Evolutionary conservation across 345 rosid genomes (phyloP).

Genomic region (Pseudoturritis turrita): DNA sequence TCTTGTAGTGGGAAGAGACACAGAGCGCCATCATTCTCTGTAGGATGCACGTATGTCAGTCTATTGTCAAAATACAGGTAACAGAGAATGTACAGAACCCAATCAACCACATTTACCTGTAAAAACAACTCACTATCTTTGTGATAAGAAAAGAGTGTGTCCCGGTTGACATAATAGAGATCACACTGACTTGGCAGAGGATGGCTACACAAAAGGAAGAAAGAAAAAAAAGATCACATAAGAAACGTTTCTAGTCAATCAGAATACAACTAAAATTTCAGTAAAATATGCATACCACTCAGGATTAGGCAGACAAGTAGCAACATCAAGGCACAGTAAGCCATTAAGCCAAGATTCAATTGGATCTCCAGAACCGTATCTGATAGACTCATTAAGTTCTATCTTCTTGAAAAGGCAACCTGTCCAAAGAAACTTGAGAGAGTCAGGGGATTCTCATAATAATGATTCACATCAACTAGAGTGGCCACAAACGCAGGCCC

Average conservation of each 20-base stretch:
- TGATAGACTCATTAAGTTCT: constrained; percentile 85
- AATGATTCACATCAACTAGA: not conserved
- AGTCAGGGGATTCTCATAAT: not conserved
- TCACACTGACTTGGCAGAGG: constrained; percentile 83
- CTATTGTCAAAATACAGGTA: constrained; percentile 6
- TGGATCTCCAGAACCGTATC: constrained; percentile 94
- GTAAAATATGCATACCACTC: constrained; percentile 14
- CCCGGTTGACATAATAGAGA: constrained; percentile 86
- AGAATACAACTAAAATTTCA: not conserved
- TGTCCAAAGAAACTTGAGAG: constrained; percentile 25
- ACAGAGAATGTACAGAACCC: not conserved
- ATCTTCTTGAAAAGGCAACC: constrained; percentile 88
- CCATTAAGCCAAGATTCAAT: constrained; percentile 92
- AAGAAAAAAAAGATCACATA: not conserved
- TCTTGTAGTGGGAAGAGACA: constrained; percentile 96
- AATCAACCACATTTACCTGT: constrained; percentile 45
- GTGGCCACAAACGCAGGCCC: not conserved
- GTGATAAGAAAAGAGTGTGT: constrained; percentile 92
- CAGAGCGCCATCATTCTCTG: constrained; percentile 98
- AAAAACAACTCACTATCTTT: constrained; percentile 87
- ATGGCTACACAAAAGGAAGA: constrained; percentile 43
- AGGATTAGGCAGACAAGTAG: constrained; percentile 63
- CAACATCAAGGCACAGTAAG: constrained; percentile 87
- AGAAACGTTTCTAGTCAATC: not conserved
- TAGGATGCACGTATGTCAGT: constrained; percentile 30